A percentile compares a stretch with the other conserved stretches of the same genome.
Conservation (phyloP, 129 eudicot genomes). For the Pulicaria dysenterica region DNA sequence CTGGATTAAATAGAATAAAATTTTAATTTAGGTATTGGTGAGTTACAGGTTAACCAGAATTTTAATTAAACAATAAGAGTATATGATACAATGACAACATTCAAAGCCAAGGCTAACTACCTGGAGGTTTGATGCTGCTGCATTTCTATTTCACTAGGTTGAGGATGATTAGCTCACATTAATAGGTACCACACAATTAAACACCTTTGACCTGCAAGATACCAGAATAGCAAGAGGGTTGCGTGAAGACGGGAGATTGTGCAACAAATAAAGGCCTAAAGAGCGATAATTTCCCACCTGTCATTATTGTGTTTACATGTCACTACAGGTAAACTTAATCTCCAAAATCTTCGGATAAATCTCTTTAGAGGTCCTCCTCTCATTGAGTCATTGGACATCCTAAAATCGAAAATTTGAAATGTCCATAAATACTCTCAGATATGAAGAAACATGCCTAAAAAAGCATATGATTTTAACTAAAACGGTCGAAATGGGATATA, state of each 20-base stretch:
- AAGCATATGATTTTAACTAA: neutral
- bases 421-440: neutral
- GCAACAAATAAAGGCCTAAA: neutral
- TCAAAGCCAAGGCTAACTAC: constrained; percentile 9
- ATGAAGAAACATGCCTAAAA: constrained; percentile 2
- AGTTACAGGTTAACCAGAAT: neutral
- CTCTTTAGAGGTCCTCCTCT: neutral
- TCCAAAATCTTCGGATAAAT: neutral
- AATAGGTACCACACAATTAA: neutral
- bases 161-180: neutral
- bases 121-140: neutral
- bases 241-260: constrained; percentile 5
- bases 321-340: neutral
- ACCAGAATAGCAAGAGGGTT: constrained; percentile 1
- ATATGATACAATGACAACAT: neutral
- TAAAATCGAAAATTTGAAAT: neutral
- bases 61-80: neutral
- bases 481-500: neutral
- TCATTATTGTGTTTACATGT: neutral
- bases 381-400: neutral
- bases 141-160: constrained; percentile 10
- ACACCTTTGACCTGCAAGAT: constrained; percentile 18
- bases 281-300: constrained; percentile 3
- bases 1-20: neutral
- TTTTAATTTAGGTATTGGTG: neutral